Evolutionary conservation across 2,329 filamentous ascomycete species (phyloP).

Genomic region (Fusarium secorum): DNA sequence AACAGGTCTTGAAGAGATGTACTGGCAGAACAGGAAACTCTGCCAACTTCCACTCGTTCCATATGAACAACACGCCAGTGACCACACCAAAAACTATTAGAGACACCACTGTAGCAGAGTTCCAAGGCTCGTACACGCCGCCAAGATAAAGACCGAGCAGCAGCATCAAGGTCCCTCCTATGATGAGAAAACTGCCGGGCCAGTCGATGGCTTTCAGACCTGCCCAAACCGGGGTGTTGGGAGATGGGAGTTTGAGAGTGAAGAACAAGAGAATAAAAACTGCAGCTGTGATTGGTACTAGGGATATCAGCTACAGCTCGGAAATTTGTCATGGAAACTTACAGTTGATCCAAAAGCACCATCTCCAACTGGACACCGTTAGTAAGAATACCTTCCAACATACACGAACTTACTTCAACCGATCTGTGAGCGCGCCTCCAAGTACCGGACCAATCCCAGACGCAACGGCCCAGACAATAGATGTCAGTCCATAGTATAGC

Average conservation of each 20-base stretch:
- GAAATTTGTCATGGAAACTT: neutral
- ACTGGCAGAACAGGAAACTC: constrained; percentile 74
- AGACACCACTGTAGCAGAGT: constrained; percentile 67
- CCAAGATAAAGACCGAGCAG: constrained; percentile 75
- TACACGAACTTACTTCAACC: constrained; percentile 54
- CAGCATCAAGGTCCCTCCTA: constrained; percentile 73
- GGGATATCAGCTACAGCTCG: neutral
- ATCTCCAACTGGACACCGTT: constrained; percentile 46
- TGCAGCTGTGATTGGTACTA: constrained; percentile 59
- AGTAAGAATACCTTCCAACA: neutral
- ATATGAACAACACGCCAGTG: constrained; percentile 60
- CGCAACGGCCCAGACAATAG: constrained; percentile 72
- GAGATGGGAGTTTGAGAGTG: constrained; percentile 72
- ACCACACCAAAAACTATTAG: constrained; percentile 67
- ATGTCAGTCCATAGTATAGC: constrained; percentile 69
- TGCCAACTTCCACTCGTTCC: constrained; percentile 70
- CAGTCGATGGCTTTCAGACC: constrained; percentile 70
- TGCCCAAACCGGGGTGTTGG: constrained; percentile 66
- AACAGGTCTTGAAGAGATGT: constrained; percentile 62
- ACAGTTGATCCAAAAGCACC: constrained; percentile 64
- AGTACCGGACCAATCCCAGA: constrained; percentile 71
- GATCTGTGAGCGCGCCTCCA: constrained; percentile 69
- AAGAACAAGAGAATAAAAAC: constrained; percentile 67
- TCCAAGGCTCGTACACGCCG: constrained; percentile 68
- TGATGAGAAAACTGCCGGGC: constrained; percentile 67